Base-by-base conservation (phyloP, 1,139 yeast species). In the Yamadazyma trypodendri region DNA sequence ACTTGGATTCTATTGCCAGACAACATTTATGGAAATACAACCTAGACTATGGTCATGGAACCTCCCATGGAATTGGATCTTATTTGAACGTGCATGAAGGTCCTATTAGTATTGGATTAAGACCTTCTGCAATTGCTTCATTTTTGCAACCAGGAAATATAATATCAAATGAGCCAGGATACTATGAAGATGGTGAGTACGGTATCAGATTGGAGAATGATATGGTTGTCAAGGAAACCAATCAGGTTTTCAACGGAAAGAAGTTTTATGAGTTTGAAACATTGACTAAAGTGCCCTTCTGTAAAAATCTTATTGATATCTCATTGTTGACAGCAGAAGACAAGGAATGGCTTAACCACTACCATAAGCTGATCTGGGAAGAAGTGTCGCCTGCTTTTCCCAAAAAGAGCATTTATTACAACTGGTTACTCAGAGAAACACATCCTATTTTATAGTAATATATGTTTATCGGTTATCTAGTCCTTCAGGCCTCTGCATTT, bases 41-140 rank as follows among this genome's bases (percentile, higher is more conserved):
- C 1, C 70, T 92, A 39, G 97, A 94, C 62, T 94, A 92, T 62
- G 80, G 84, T 38, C 99, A 94, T 60, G 97, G 98, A 21, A 94
- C 98, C 1, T 94, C 97, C 2, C 99, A 94, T 60, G 98, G 98
- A n/a, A 81, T 94, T 36, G 98, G 97, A 3, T 73, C 95, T 0
- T 92, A 71, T 56, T 75, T 94, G 47, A 92, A 92, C 55, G 98
- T 92, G 29, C 98, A 94, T 58, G 97, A 94, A 58, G 96, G 96
- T 3, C 98, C 98, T 11, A 81, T 90, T 42, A 96, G 97, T 8
- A 84, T 92, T 51, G 94, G 96, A 2, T 77, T 81, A 49, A 74
- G 85, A 48, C 69, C 72, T 23, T 60, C 60, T 31, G 72, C 72
- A n/a, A 66, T 75, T 8, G 50, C 56, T 8, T 65, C 70, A 29